These are phyloP conservation scores for Pugionium dolabratum DNA, from an alignment of 345 rosid species.

Conservation along the genomic window DNA sequence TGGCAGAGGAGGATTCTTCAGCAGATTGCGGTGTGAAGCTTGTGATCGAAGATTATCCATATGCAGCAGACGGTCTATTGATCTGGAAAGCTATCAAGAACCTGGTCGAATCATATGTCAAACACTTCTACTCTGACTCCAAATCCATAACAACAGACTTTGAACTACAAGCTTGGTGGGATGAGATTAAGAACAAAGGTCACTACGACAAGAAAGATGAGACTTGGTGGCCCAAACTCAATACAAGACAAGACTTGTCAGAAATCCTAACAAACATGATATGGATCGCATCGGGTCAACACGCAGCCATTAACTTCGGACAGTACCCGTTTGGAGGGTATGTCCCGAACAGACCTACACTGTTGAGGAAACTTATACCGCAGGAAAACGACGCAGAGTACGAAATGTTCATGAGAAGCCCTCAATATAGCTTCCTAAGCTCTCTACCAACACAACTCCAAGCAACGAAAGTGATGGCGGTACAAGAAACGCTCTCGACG, in stretches of 20 bases:
- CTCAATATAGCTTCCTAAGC: slow-evolving; percentile 64
- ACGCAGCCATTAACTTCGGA: slow-evolving; percentile 92
- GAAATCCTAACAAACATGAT: slow-evolving; percentile 70
- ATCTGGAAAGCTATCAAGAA: slow-evolving; percentile 85
- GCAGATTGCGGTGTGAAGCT: slow-evolving; percentile 70
- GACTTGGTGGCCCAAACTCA: slow-evolving; percentile 94
- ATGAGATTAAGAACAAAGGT: slow-evolving; percentile 87
- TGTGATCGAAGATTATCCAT: slow-evolving; percentile 87
- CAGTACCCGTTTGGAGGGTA: slow-evolving; percentile 97
- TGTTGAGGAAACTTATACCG: slow-evolving; percentile 74
- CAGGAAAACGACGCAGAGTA: slow-evolving; percentile 58
- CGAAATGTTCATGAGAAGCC: slow-evolving; percentile 63
- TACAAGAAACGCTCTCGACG: slow-evolving; percentile 83
- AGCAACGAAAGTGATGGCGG: slow-evolving; percentile 97
- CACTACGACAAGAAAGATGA: slow-evolving; percentile 79
- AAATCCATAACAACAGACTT: slow-evolving; percentile 60
- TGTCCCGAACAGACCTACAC: slow-evolving; percentile 85
- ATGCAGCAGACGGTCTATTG: slow-evolving; percentile 88
- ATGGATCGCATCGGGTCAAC: slow-evolving; percentile 93
- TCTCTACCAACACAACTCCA: slow-evolving; percentile 86
- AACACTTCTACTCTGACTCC: slow-evolving; percentile 68
- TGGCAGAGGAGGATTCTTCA: slow-evolving; percentile 91
- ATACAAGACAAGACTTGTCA: slow-evolving; percentile 70
- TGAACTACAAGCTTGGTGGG: slow-evolving; percentile 96
- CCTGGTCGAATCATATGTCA: slow-evolving; percentile 69